Conservation (phyloP, 2,329 filamentous ascomycete species). For the Zasmidium cellare region DNA sequence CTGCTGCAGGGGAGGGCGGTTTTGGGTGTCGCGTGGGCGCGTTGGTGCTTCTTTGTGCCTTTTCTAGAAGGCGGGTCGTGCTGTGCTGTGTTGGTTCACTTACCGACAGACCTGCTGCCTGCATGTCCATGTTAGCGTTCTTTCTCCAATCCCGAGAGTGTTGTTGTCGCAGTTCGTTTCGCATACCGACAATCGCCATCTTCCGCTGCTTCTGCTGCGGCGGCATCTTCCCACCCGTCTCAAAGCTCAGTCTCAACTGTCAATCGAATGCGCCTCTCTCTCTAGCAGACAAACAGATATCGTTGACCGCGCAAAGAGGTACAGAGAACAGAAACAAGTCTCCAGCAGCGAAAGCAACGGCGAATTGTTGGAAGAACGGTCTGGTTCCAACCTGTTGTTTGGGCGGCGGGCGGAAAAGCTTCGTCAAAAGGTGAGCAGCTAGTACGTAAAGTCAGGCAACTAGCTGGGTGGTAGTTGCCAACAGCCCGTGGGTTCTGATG, state of each 20-base stretch:
- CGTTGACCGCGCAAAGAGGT: no score
- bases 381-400: no score
- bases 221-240: no score
- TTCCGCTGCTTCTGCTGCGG: conserved; percentile 83
- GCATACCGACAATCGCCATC: conserved; percentile 77
- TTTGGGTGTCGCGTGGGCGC: background rate
- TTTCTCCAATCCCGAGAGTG: background rate
- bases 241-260: no score
- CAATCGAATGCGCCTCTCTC: no score
- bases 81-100: conserved; percentile 31
- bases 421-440: background rate
- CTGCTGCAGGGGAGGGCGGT: background rate
- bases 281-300: no score
- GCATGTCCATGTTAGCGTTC: background rate
- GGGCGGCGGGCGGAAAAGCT: background rate
- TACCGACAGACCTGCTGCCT: conserved; percentile 84
- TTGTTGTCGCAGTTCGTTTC: background rate
- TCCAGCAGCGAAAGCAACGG: background rate
- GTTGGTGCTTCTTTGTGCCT: no score
- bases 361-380: background rate
- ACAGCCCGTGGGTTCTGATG: background rate
- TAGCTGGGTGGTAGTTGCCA: no score
- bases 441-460: background rate
- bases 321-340: no score
- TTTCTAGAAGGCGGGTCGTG: background rate